Percentiles rank a stretch among this genome's conserved stretches.
Evolutionary conservation across 371 early-diverging fungal species (phyloP).

Genomic region (Amoeboaphelidium protococcarum): DNA sequence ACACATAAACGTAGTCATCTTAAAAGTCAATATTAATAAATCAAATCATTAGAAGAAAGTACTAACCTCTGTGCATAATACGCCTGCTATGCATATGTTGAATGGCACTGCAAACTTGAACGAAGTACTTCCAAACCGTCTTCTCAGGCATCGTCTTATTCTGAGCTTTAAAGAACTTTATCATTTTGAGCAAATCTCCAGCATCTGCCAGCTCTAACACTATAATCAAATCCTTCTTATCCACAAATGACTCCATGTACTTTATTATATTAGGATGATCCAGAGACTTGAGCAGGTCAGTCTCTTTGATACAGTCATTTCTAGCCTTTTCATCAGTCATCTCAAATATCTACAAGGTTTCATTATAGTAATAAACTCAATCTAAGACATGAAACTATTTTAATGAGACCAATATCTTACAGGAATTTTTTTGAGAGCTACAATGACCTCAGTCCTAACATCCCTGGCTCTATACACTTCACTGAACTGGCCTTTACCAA

Average conservation of each 20-base stretch:
- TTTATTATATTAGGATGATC: slow-evolving; percentile 5
- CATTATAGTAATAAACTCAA: too few relatives aligned
- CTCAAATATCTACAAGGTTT: not conserved
- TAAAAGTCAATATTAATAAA: not conserved
- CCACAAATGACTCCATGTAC: slow-evolving; percentile 2
- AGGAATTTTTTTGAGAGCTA: slow-evolving; percentile 4
- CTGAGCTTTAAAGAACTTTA: slow-evolving; percentile 4
- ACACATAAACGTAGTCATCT: not conserved
- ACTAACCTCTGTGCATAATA: slow-evolving; percentile 4
- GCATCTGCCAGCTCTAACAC: slow-evolving; percentile 5
- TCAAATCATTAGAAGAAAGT: too few relatives aligned
- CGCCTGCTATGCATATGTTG: slow-evolving; percentile 3
- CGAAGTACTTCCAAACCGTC: slow-evolving; percentile 6
- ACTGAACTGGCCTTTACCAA: slow-evolving; percentile 5
- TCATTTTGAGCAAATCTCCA: slow-evolving; percentile 5
- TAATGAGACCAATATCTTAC: not conserved
- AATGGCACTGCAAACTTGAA: slow-evolving; percentile 1
- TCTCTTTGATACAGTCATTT: slow-evolving; percentile 6
- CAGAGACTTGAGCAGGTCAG: slow-evolving; percentile 6
- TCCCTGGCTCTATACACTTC: slow-evolving; percentile 2
- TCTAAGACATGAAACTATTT: too few relatives aligned
- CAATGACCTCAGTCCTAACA: not conserved
- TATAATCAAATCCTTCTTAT: slow-evolving; percentile 3
- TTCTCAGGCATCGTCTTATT: slow-evolving; percentile 3
- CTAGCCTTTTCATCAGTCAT: slow-evolving; percentile 5